phyloP scores from a whole-genome alignment of 139 green algal species.

The Coelastrella sp. region DNA sequence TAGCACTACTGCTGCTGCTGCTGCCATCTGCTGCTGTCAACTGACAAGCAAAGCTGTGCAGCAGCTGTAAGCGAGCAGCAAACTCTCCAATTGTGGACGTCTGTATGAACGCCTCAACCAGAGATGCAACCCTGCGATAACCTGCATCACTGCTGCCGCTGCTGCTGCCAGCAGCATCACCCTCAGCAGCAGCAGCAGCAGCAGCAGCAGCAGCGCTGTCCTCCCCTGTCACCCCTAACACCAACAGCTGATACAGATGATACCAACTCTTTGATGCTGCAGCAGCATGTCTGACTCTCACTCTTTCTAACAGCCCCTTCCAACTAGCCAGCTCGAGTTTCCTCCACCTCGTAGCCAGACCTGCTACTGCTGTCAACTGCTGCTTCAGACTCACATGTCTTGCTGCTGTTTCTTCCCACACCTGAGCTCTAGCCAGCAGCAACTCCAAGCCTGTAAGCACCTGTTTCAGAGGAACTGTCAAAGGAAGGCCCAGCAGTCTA shows the following conservation, averaged over 20 bases:
- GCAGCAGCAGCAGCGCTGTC: constrained; percentile 36
- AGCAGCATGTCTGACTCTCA: constrained; percentile 60
- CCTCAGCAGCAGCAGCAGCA: constrained; percentile 3
- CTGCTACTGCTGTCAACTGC: constrained; percentile 74
- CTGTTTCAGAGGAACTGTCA: constrained; percentile 81
- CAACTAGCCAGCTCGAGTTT: constrained; percentile 91
- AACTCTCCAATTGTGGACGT: constrained; percentile 91
- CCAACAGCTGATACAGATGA: constrained; percentile 85
- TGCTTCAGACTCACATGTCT: constrained; percentile 82
- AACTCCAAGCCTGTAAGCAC: constrained; percentile 95
- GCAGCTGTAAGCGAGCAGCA: constrained; percentile 78
- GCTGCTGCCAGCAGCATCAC: constrained; percentile 15
- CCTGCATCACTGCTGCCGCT: constrained; percentile 11
- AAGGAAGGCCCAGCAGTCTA: constrained; percentile 81
- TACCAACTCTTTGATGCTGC: constrained; percentile 89
- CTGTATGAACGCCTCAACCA: constrained; percentile 94
- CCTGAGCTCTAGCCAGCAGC: constrained; percentile 85
- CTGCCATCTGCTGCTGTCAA: constrained; percentile 45
- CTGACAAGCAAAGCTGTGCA: constrained; percentile 70
- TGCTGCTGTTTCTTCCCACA: constrained; percentile 96
- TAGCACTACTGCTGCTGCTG: constrained; percentile 1
- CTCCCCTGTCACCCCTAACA: background rate
- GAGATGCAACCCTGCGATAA: constrained; percentile 54
- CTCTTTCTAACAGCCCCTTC: constrained; percentile 74
- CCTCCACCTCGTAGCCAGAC: constrained; percentile 90